Evolutionary conservation across 306 rosid genomes (phyloP).

Genomic region (Pterocarpus santalinus): DNA sequence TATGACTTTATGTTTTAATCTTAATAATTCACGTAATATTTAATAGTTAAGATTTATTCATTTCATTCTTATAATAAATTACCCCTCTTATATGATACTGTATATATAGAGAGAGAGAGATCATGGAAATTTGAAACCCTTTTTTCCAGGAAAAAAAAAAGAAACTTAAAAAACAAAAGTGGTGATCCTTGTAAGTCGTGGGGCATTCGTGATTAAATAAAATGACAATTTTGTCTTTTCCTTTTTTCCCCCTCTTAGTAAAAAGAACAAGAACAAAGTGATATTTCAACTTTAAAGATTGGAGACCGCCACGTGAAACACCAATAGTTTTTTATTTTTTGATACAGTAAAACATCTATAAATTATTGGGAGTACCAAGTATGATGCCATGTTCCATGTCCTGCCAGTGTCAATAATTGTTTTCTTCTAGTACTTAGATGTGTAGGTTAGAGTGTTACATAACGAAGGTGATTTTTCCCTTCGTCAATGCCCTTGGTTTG

Average conservation of each 20-base stretch:
- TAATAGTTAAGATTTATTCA: too few species aligned
- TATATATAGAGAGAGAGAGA: too few species aligned
- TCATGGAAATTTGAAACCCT: too few species aligned
- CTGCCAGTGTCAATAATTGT: background rate
- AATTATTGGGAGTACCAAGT: background rate
- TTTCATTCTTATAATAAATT: too few species aligned
- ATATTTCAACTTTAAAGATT: background rate
- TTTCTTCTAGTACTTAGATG: background rate
- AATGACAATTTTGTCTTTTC: background rate
- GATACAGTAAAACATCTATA: background rate
- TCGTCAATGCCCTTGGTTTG: background rate
- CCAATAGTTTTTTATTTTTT: background rate
- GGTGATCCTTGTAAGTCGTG: background rate
- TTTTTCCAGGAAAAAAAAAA: too few species aligned
- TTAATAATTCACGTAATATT: too few species aligned
- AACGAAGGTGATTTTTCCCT: background rate
- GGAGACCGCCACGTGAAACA: conserved; percentile 21
- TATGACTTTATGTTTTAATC: too few species aligned
- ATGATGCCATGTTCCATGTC: background rate
- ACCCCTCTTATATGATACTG: too few species aligned
- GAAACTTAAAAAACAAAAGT: background rate
- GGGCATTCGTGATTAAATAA: background rate
- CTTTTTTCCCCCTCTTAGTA: background rate
- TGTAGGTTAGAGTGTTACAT: background rate
- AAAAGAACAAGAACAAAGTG: background rate